Evolutionary conservation across 2,329 filamentous ascomycete genomes (phyloP), one percentile per base, ranked within the genome.

Genomic region (Colletotrichum sp.): DNA sequence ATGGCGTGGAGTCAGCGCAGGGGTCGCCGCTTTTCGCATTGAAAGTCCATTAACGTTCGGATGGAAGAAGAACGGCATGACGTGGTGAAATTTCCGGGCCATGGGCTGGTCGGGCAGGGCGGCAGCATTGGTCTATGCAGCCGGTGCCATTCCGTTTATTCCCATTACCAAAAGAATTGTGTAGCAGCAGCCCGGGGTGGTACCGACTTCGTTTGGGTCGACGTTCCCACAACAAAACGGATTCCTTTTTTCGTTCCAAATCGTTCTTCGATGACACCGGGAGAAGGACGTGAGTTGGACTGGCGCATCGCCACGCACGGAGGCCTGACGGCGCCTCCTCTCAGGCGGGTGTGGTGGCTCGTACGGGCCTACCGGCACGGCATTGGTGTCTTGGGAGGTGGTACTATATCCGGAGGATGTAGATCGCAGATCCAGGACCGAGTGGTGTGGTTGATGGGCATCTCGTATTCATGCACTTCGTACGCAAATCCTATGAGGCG

Each of bases 381-480:
- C 39, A 44, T 49, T 71, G 44, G 60, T 59, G 72, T 60, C 32
- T 63, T 62, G 39, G 72, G 72, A 60, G 30, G 30, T 72, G 57
- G 73, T 34, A 62, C 73, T 70, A 34, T 72, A 39, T 64, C 39
- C 16, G 57, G 34, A 65, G 30, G 39, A 28, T 68, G 69, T 34
- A 76, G 73, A 76, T 76, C 70, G 44, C 8, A 59, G 69, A 76
- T 69, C 39, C 55, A 34, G 13, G 24, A 21, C 44, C 21, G 34
- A 65, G 64, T 65, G 52, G 65, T 73, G 73, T 65, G 57, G 32
- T 57, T 55, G 63, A 67, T 72, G 63, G 44, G 57, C 28, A 60
- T 74, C 74, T 76, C 74, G 74, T 76, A 76, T 76, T 76, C 71
- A 74, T 76, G 74, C 74, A 74, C 63, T 72, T 73, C 55, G 64